Base-by-base conservation (phyloP, 2,329 filamentous ascomycete species). In the Amesomyces nigricolor region DNA sequence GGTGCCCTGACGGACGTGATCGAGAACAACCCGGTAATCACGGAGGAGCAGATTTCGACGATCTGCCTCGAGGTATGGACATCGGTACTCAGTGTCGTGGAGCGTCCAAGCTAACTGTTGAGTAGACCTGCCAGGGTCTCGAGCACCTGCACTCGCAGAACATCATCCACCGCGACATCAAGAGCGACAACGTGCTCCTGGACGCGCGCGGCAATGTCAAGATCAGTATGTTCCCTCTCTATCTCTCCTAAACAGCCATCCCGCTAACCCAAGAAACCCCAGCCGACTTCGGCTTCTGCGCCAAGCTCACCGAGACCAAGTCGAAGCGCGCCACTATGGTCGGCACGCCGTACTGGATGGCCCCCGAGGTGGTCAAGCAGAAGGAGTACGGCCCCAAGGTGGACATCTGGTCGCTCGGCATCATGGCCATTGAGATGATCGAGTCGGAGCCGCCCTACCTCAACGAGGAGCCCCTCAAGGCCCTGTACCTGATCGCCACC, bases 361-460 rank as follows among this genome's bases (percentile, higher is more conserved):
- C 94, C 8, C 94, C 94, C 38, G 94, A 99, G 73, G 94, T 99
- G 44, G 94, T 99, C 70, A 97, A 97, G 77, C 94, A 97, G 72
- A 97, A 97, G 77, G 92, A 96, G 72, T 99, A 99, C 67, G 94
- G 92, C 39, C 88, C 89, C 68, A 97, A 97, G 78, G 94, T 97
- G 60, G 94, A 99, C 69, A 96, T 97, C 68, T 99, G 94, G 94
- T 96, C 91, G 30, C 78, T 99, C 59, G 94, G 94, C 67, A 99
- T 99, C 74, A 99, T 97, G 94, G 92, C 94, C 22, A 97, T 99
- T 67, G 94, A 99, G 74, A 96, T 99, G 94, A 97, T 97, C 67
- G 94, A 99, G 71, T 95, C 90, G 16, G 94, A 99, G 72, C 94
- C 94, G 5, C 94, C 94, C 0, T 99, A 99, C 71, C 82, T 97